Evolutionary conservation across 1,139 yeast genomes (phyloP), one percentile per base, ranked within the genome.

Genomic region (Saccharomyces hybrid): DNA sequence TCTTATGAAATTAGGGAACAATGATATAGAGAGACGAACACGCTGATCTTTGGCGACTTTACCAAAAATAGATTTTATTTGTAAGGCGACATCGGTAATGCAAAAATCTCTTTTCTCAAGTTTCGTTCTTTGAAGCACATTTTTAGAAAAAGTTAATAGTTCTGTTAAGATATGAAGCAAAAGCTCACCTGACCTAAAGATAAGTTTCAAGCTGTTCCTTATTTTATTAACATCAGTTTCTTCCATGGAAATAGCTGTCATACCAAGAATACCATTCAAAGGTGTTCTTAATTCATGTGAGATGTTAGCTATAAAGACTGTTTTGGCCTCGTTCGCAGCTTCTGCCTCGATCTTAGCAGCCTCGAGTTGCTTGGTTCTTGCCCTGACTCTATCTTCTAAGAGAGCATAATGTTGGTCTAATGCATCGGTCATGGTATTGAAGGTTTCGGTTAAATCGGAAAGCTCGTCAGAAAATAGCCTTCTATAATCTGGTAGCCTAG

Each of bases 261-360:
- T 88, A 55, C 99, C 99, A 55, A 93, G 74, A 48, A 93, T 93
- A 67, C 98, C 99, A 70, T 93, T 93, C 62, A 93, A 75, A 1
- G 99, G 99, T 0, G 99, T 93, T 61, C 97, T 78, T 65, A 93
- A 77, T 71, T 93, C 99, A 68, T 93, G 98, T 0, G 97, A 90
- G 42, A 93, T 90, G 68, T 91, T 93, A 20, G 98, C 98, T 68
- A 93, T 90, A 69, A 93, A 93, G 14, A 89, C 88, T 0, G 96
- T 86, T 20, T 20, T 20, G 23, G 23, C 23, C 23, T 20, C 23
- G 23, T 20, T 20, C 23, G 23, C 23, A 20, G 23, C 23, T 3
- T 20, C 23, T 20, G 23, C 23, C 23, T 20, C 23, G 23, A 20
- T 20, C 23, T 20, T 88, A 2, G 99, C 98, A 1, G 85, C 88